Evolutionary conservation across 225 moss, liverwort and hornwort species (phyloP).

Genomic region (Marchantia polymorpha): DNA sequence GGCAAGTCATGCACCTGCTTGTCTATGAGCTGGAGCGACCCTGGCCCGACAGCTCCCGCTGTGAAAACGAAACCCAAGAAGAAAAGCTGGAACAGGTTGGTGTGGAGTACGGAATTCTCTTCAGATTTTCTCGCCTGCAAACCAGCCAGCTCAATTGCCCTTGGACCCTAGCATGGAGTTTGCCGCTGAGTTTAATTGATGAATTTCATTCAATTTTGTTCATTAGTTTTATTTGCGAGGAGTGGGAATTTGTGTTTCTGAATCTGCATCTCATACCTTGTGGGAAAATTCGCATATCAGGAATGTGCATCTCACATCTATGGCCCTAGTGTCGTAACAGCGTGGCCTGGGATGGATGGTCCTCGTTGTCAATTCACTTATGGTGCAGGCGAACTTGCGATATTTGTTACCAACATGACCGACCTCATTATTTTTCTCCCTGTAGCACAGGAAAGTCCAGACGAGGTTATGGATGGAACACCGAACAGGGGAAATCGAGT

Average conservation of each 20-base stretch:
- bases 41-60: background rate
- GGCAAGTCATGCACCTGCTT: background rate
- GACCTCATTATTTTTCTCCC: slow-evolving; percentile 1
- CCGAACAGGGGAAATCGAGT: slow-evolving; percentile 45
- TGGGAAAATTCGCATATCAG: background rate
- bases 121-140: background rate
- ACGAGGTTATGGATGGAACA: slow-evolving; percentile 76
- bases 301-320: background rate
- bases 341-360: background rate
- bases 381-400: background rate
- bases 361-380: background rate
- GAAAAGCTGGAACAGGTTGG: slow-evolving; percentile 4
- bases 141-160: background rate
- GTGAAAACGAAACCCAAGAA: slow-evolving; percentile 16
- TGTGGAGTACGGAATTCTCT: background rate
- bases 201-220: background rate
- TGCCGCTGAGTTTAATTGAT: background rate
- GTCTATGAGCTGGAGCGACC: slow-evolving; percentile 14
- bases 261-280: background rate
- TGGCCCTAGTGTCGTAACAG: background rate
- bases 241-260: background rate
- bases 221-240: too few species aligned
- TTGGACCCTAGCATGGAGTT: background rate
- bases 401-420: background rate
- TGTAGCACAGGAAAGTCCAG: slow-evolving; percentile 38